A percentile compares a stretch with the other conserved stretches of the same genome.
Conservation (phyloP, 2,329 filamentous ascomycete genomes). For the Didymella keratinophila region DNA sequence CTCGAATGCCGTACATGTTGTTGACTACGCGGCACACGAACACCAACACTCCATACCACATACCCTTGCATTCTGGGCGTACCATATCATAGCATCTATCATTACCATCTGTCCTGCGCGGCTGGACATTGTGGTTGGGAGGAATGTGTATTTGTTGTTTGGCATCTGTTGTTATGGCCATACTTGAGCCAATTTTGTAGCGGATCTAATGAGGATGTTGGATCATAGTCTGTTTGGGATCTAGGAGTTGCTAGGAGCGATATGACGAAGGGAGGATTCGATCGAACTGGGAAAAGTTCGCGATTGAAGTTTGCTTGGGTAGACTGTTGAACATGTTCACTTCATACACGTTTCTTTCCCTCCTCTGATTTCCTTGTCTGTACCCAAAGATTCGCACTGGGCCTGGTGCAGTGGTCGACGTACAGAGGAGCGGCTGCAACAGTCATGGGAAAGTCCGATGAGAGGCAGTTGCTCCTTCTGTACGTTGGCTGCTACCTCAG, state of each 20-base stretch:
- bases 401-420: too few species aligned
- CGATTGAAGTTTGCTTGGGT: constrained; percentile 1
- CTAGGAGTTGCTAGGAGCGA: neutral
- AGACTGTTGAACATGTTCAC: constrained; percentile 4
- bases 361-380: too few species aligned
- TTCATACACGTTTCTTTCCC: neutral
- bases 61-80: constrained; percentile 11
- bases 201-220: neutral
- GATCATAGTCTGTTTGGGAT: neutral
- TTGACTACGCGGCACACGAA: constrained; percentile 12
- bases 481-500: too few species aligned
- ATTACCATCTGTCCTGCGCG: neutral
- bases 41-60: constrained; percentile 1
- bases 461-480: too few species aligned
- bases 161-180: neutral
- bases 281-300: constrained; percentile 12
- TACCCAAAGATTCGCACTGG: too few species aligned
- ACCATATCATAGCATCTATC: constrained; percentile 11
- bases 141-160: constrained; percentile 1
- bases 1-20: constrained; percentile 11
- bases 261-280: neutral
- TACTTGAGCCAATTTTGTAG: neutral
- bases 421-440: too few species aligned
- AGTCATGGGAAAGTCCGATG: too few species aligned
- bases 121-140: neutral